Evolutionary conservation across 2,329 filamentous ascomycete genomes (phyloP).

Genomic region (Periglandula ipomoeae): DNA sequence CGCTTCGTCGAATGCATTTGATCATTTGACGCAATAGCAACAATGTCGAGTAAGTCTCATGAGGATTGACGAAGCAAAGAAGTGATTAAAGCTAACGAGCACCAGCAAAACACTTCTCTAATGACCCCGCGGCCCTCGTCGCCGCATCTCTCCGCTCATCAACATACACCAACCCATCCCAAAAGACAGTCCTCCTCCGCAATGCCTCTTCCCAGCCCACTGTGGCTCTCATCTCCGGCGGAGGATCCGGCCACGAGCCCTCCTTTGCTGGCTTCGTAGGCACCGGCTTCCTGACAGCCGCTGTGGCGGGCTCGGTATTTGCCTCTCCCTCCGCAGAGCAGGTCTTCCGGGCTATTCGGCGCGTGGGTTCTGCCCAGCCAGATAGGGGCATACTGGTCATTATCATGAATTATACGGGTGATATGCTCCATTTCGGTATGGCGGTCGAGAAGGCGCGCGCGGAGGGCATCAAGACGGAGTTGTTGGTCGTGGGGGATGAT

Average conservation of each 20-base stretch:
- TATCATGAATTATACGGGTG: conserved; percentile 68
- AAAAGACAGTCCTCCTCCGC: conserved; percentile 18
- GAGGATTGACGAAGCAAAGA: neutral
- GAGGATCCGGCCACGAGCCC: conserved; percentile 66
- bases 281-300: conserved; percentile 55
- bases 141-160: conserved; percentile 16
- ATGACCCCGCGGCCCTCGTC: conserved; percentile 14
- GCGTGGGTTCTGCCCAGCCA: conserved; percentile 39
- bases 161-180: conserved; percentile 20
- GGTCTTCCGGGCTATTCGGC: conserved; percentile 53
- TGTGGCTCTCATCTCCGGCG: conserved; percentile 39
- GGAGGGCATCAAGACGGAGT: conserved; percentile 35
- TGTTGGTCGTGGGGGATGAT: conserved; percentile 63
- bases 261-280: conserved; percentile 65
- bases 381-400: conserved; percentile 60
- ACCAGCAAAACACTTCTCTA: conserved; percentile 13
- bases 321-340: conserved; percentile 67
- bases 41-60: neutral
- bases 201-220: conserved; percentile 9
- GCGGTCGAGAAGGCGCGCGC: conserved; percentile 65
- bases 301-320: conserved; percentile 67
- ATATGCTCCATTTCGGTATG: conserved; percentile 66
- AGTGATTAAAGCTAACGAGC: neutral
- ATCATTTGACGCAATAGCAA: neutral
- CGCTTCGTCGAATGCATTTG: too few relatives aligned